Evolutionary conservation across 129 eudicot genomes (phyloP).

Genomic region (Centaurea solstitialis): DNA sequence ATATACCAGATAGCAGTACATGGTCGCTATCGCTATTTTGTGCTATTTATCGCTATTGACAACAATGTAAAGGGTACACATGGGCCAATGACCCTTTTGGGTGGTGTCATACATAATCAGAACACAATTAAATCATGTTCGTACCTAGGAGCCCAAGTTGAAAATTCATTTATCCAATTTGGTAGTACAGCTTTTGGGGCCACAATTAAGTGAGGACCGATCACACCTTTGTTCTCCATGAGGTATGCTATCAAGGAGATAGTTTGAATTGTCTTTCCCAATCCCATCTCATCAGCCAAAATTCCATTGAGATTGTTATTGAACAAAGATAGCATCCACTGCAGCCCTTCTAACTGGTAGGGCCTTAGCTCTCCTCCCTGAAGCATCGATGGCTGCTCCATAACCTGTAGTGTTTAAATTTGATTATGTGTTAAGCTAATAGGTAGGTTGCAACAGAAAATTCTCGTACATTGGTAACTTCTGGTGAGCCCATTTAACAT

Average conservation of each 20-base stretch:
- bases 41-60: too few relatives aligned
- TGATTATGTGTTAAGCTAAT: not conserved
- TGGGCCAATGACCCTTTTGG: not conserved
- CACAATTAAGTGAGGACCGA: slow-evolving; percentile 90
- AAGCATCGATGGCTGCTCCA: slow-evolving; percentile 94
- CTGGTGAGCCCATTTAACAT: not conserved
- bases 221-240: slow-evolving; percentile 75
- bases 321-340: slow-evolving; percentile 92
- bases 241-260: slow-evolving; percentile 85
- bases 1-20: too few relatives aligned
- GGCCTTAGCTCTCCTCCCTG: slow-evolving; percentile 92
- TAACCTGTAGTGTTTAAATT: slow-evolving; percentile 52
- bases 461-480: not conserved
- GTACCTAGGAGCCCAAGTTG: slow-evolving; percentile 95
- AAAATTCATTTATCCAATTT: slow-evolving; percentile 86
- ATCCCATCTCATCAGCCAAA: slow-evolving; percentile 98
- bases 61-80: too few relatives aligned
- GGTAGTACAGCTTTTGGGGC: slow-evolving; percentile 97
- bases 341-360: slow-evolving; percentile 94
- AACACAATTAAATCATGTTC: not conserved
- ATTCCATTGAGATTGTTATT: slow-evolving; percentile 93
- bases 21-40: too few relatives aligned
- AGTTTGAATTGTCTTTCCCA: slow-evolving; percentile 97
- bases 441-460: too few relatives aligned
- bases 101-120: not conserved